phyloP scores from a whole-genome alignment of 306 rosid genomes.

The Rubus idaeus region DNA sequence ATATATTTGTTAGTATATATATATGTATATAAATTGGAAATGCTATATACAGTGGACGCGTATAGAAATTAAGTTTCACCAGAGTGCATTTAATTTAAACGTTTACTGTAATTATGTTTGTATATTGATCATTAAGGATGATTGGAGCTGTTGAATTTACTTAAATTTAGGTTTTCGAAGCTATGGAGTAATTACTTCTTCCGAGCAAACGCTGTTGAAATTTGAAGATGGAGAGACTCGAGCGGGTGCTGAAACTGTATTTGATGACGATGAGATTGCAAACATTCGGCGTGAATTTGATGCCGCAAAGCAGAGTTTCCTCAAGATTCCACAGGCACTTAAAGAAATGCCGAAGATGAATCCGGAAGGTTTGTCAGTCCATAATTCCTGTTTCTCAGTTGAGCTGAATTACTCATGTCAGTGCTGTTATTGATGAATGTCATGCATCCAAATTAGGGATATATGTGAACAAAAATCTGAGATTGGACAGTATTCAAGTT shows the following conservation, averaged over 20 bases:
- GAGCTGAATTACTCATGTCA: not conserved
- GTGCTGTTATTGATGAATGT: constrained; percentile 20
- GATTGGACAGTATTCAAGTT: constrained; percentile 79
- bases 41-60: not conserved
- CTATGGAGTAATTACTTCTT: constrained; percentile 35
- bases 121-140: not conserved
- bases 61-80: not conserved
- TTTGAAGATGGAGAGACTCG: constrained; percentile 14
- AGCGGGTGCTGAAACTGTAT: constrained; percentile 18
- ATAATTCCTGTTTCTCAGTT: constrained; percentile 2
- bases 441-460: constrained; percentile 52
- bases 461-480: constrained; percentile 79
- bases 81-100: not conserved
- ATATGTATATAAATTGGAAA: not conserved
- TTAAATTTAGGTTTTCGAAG: constrained; percentile 32
- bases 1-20: not conserved
- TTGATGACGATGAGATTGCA: constrained; percentile 44
- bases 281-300: constrained; percentile 61
- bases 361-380: constrained; percentile 62
- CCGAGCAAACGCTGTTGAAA: constrained; percentile 26
- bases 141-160: not conserved
- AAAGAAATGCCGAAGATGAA: constrained; percentile 70
- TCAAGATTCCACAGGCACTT: constrained; percentile 60
- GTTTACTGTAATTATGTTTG: not conserved
- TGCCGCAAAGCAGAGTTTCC: constrained; percentile 62